Percentiles rank a stretch among this genome's conserved stretches.
These are phyloP conservation scores for Xerocomus alliaceus DNA, from an alignment of 1,284 basidiomycete genomes.

Conservation along the genomic window DNA sequence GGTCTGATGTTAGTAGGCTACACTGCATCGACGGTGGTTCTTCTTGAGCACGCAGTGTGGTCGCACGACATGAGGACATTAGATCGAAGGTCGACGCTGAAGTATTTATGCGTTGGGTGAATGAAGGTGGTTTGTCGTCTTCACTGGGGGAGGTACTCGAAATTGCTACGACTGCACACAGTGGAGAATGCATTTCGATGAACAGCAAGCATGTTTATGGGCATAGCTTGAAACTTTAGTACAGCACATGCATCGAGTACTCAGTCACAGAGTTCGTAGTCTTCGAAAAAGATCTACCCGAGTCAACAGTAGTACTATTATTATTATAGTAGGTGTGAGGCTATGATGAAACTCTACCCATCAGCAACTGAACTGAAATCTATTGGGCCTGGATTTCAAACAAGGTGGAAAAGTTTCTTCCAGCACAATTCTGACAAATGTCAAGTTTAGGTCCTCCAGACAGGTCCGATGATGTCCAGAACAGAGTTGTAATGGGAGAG, in stretches of 20 bases:
- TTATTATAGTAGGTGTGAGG: neutral
- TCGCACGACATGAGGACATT: constrained; percentile 45
- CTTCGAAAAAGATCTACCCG: no score
- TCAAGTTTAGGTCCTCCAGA: no score
- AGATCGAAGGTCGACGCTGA: constrained; percentile 53
- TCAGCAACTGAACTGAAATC: neutral
- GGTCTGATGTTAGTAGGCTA: constrained; percentile 64
- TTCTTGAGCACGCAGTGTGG: constrained; percentile 74
- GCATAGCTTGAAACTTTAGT: no score
- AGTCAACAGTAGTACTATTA: no score
- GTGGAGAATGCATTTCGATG: constrained; percentile 39
- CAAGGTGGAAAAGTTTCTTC: neutral
- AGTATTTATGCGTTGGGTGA: constrained; percentile 63
- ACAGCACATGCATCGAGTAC: no score
- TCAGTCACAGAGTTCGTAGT: no score
- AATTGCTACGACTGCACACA: constrained; percentile 38
- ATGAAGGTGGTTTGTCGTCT: constrained; percentile 54
- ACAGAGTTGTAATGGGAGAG: no score
- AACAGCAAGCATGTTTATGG: constrained; percentile 41
- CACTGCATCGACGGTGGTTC: constrained; percentile 55
- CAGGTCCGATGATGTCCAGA: no score
- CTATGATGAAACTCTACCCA: neutral
- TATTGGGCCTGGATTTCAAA: neutral
- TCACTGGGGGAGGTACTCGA: constrained; percentile 50
- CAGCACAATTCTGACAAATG: neutral